Evolutionary conservation across 306 rosid genomes (phyloP).

Genomic region (Herpetospermum pedunculosum): DNA sequence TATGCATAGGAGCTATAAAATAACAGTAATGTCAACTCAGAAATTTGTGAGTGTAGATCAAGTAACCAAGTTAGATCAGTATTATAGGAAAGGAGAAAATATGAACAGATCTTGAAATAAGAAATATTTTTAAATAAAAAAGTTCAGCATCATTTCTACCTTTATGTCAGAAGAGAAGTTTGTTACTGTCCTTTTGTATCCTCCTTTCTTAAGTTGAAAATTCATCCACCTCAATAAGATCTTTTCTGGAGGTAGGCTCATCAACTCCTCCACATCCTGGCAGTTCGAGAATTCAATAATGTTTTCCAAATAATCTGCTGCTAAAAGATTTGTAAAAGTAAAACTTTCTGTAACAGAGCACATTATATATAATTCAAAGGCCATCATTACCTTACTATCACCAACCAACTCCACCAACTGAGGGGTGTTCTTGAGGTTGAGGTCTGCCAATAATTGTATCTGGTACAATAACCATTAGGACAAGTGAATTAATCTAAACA

Average conservation of each 20-base stretch:
- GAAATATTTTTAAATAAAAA: background rate
- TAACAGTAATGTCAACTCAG: background rate
- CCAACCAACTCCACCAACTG: slow-evolving; percentile 88
- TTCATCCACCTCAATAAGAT: slow-evolving; percentile 95
- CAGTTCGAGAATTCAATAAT: slow-evolving; percentile 11
- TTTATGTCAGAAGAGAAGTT: slow-evolving; percentile 93
- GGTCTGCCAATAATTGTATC: slow-evolving; percentile 97
- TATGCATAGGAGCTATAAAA: background rate
- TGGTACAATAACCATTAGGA: slow-evolving; percentile 13
- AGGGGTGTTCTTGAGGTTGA: slow-evolving; percentile 92
- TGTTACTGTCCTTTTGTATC: slow-evolving; percentile 57
- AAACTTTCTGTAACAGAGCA: background rate
- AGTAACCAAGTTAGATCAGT: background rate
- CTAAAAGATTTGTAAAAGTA: background rate
- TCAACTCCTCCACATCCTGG: slow-evolving; percentile 94
- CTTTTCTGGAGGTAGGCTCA: slow-evolving; percentile 94
- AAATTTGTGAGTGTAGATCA: background rate
- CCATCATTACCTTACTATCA: slow-evolving; percentile 52
- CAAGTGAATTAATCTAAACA: background rate
- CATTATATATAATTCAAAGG: slow-evolving; percentile 6
- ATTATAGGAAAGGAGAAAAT: background rate
- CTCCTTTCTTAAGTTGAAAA: slow-evolving; percentile 81
- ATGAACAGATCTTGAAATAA: background rate
- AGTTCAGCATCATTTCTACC: slow-evolving; percentile 29
- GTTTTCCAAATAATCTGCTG: background rate